Evolutionary conservation across 2,329 filamentous ascomycete species (phyloP), one percentile per base, ranked within the genome.

Genomic region (Curvularia lunata): DNA sequence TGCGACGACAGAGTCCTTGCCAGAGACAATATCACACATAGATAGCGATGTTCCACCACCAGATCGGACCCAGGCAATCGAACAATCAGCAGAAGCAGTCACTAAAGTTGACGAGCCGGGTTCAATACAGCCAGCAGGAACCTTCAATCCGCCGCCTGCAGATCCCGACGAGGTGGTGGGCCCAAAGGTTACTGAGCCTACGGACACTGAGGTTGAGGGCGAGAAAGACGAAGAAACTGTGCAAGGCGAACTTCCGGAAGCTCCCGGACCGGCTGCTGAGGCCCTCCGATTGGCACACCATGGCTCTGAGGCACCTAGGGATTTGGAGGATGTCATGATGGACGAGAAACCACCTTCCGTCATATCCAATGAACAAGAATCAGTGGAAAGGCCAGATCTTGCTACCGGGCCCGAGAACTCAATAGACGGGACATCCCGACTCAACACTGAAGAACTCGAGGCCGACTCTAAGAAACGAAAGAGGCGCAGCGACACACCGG

Each of bases 391-490:
- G 45, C 48, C 71, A 18, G 72, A 74, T 21, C 54, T 70, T 1
- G 56, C 66, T 23, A 62, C 69, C 1, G 66, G 69, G 18, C 63
- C 64, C 1, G 72, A 74, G 52, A 48, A 59, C 4, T 71, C 71
- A 2, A 71, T 72, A 5, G 65, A 67, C 1, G 73, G 73, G 32
- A 69, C 66, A 19, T 77, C 75, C 16, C 66, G 74, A 10, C 56
- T 77, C 13, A 75, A 74, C 43, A 69, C 73, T 1, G 74, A 77
- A 48, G 76, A 77, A 50, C 48, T 75, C 16, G 75, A 74, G 54
- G 75, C 75, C 13, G 77, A 79, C 16, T 70, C 59, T 12, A 70
- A 65, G 60, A 80, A 79, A 66, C 72, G 78, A 55, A 80, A 80
- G 64, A 68, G 78, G 54, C 66, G 78, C 48, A 80, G 78, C 47